These are phyloP conservation scores for Dionaea muscipula DNA, from an alignment of 179 eudicot genomes.

Conservation along the genomic window DNA sequence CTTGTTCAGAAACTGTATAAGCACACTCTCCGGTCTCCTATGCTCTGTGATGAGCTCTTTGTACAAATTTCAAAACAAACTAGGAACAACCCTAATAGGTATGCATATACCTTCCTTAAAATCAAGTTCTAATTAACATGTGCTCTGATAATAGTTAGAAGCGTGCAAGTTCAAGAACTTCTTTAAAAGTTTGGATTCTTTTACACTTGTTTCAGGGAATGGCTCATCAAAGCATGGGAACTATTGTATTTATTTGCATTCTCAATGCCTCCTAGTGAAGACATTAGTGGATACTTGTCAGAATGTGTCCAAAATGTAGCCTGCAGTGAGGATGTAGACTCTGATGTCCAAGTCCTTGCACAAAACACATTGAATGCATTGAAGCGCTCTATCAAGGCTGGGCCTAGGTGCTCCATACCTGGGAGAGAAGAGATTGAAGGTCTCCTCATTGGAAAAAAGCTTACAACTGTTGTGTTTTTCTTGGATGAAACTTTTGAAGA, in stretches of 20 bases:
- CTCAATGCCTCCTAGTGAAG: constrained; percentile 99
- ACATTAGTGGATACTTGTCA: constrained; percentile 80
- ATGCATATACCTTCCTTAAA: constrained; percentile 5
- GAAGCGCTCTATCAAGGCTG: constrained; percentile 84
- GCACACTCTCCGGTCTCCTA: constrained; percentile 83
- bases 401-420: constrained; percentile 82
- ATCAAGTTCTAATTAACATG: constrained; percentile 2
- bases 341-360: constrained; percentile 73
- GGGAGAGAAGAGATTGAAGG: constrained; percentile 96
- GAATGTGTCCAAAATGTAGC: constrained; percentile 89
- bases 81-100: constrained; percentile 88
- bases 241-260: constrained; percentile 93
- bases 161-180: no score
- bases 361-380: constrained; percentile 72
- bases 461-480: constrained; percentile 91
- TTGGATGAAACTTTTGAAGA: constrained; percentile 99
- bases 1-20: constrained; percentile 78
- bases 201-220: constrained; percentile 41
- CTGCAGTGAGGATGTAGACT: constrained; percentile 42
- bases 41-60: constrained; percentile 92
- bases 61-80: constrained; percentile 95
- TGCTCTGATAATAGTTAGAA: no score
- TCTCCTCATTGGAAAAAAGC: constrained; percentile 69
- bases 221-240: constrained; percentile 83
- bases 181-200: constrained; percentile 14